These are phyloP conservation scores for Aspergillus unguis DNA, from an alignment of 2,329 filamentous ascomycete genomes.

Conservation along the genomic window DNA sequence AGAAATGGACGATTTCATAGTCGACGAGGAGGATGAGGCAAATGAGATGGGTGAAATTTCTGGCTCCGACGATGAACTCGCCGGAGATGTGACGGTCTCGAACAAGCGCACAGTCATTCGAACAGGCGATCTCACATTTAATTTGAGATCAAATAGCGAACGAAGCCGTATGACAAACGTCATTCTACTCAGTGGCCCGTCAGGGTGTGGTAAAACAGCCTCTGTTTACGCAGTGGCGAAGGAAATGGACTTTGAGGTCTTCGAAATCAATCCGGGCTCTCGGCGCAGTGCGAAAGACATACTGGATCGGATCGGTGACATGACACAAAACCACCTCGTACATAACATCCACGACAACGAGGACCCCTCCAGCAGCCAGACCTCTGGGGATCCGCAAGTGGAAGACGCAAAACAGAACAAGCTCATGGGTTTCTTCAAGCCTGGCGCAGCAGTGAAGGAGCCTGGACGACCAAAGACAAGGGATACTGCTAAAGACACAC, in stretches of 20 bases:
- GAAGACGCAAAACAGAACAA: slow-evolving; percentile 71
- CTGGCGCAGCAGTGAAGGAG: slow-evolving; percentile 40
- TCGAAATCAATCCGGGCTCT: slow-evolving; percentile 85
- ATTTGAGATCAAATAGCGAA: slow-evolving; percentile 36
- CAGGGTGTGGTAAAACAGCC: slow-evolving; percentile 90
- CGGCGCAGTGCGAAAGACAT: slow-evolving; percentile 86
- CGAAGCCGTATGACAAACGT: slow-evolving; percentile 63
- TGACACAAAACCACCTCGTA: slow-evolving; percentile 93
- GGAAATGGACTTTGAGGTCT: slow-evolving; percentile 88
- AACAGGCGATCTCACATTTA: slow-evolving; percentile 35
- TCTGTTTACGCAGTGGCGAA: slow-evolving; percentile 87
- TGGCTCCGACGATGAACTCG: slow-evolving; percentile 54
- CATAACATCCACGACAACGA: slow-evolving; percentile 45
- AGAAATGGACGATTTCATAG: slow-evolving; percentile 74
- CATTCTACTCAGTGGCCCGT: slow-evolving; percentile 82
- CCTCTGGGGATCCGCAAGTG: slow-evolving; percentile 46
- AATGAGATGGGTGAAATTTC: slow-evolving; percentile 67
- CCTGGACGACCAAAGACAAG: slow-evolving; percentile 18
- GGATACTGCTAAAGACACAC: slow-evolving; percentile 21
- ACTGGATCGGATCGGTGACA: slow-evolving; percentile 87
- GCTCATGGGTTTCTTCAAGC: slow-evolving; percentile 77
- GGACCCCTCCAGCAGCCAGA: slow-evolving; percentile 17
- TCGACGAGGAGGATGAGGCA: slow-evolving; percentile 72
- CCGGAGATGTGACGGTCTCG: slow-evolving; percentile 38
- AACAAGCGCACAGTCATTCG: slow-evolving; percentile 42